A percentile compares a stretch with the other conserved stretches of the same genome.
Evolutionary conservation across 2,329 filamentous ascomycete genomes (phyloP).

Genomic region (Stenocarpella maydis): DNA sequence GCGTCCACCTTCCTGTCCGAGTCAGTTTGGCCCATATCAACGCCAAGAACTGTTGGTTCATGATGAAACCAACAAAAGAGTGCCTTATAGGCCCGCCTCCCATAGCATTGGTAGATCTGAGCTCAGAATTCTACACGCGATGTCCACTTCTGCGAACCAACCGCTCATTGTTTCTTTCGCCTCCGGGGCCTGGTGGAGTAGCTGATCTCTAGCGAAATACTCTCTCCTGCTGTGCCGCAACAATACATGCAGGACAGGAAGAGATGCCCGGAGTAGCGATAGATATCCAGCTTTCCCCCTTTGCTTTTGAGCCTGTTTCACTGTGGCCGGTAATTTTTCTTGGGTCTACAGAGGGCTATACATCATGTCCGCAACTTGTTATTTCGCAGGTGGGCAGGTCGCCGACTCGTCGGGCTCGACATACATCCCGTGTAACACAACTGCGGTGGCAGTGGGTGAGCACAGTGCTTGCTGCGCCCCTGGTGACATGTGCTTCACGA

Average conservation of each 20-base stretch:
- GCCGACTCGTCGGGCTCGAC: not conserved
- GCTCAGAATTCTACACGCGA: not conserved
- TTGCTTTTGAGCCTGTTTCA: no score
- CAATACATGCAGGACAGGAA: not conserved
- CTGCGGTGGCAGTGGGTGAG: not conserved
- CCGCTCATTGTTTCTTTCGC: not conserved
- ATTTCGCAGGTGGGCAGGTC: not conserved
- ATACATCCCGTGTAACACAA: not conserved
- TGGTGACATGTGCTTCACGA: not conserved
- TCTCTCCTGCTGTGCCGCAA: not conserved
- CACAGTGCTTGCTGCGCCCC: not conserved
- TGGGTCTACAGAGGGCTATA: not conserved
- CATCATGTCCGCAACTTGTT: not conserved
- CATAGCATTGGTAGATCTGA: not conserved
- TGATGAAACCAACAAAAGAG: not conserved
- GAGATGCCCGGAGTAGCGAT: not conserved
- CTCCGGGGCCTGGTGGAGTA: not conserved
- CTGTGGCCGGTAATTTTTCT: not conserved
- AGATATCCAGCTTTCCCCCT: not conserved
- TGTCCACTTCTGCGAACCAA: not conserved
- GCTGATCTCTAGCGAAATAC: not conserved
- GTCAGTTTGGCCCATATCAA: not conserved
- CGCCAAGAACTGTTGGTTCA: conserved; percentile 1
- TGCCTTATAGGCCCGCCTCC: not conserved
- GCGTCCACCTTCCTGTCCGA: not conserved